Percentiles rank a stretch among this genome's conserved stretches.
These are phyloP conservation scores for Parsonsia alboflavescens DNA, from an alignment of 257 asterid species.

Conservation along the genomic window DNA sequence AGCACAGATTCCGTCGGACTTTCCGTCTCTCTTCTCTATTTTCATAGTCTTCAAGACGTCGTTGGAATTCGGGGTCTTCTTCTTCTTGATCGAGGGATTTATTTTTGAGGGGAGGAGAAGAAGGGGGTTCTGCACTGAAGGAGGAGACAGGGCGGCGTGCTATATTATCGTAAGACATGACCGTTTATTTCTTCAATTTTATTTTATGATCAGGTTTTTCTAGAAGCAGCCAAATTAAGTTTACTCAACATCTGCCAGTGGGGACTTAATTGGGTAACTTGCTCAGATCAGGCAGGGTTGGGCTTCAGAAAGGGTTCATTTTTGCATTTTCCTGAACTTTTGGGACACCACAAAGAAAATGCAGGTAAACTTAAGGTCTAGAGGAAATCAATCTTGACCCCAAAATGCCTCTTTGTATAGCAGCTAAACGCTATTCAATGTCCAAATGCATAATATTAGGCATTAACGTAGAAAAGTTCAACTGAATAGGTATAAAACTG, in stretches of 20 bases:
- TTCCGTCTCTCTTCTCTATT: background rate
- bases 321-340: background rate
- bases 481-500: too few species aligned
- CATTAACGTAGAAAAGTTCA: background rate
- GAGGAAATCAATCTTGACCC: constrained; percentile 2
- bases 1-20: constrained; percentile 4
- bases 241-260: too few species aligned
- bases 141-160: constrained; percentile 3
- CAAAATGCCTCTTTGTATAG: background rate
- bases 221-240: background rate
- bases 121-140: background rate
- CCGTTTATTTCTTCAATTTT: too few species aligned
- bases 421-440: background rate
- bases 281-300: background rate
- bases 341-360: constrained; percentile 6
- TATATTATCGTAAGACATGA: background rate
- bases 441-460: background rate
- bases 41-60: too few species aligned
- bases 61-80: background rate
- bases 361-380: background rate
- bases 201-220: background rate
- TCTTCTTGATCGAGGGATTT: background rate
- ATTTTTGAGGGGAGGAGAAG: background rate
- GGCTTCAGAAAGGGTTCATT: background rate
- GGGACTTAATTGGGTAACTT: too few species aligned